phyloP scores from a whole-genome alignment of 768 basidiomycete species.

The Leccinellum rugosiceps region DNA sequence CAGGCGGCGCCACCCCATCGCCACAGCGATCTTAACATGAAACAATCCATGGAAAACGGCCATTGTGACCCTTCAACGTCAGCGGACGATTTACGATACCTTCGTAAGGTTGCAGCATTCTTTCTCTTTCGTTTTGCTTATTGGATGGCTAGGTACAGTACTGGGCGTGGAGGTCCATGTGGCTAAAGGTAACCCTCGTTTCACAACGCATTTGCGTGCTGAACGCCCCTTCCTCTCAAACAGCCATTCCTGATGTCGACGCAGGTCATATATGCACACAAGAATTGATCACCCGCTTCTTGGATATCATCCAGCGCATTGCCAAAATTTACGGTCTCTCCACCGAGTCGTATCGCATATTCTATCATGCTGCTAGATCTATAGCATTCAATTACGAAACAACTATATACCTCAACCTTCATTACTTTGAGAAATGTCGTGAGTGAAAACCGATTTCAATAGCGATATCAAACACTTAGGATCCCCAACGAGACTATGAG shows the following conservation, averaged over 20 bases:
- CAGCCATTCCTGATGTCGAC: slow-evolving; percentile 53
- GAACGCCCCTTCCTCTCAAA: not conserved
- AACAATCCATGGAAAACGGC: slow-evolving; percentile 56
- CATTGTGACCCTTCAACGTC: slow-evolving; percentile 73
- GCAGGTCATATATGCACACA: slow-evolving; percentile 46
- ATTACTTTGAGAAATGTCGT: slow-evolving; percentile 85
- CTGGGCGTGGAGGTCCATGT: slow-evolving; percentile 56
- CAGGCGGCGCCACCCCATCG: slow-evolving; percentile 30
- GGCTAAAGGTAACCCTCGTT: slow-evolving; percentile 43
- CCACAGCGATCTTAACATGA: slow-evolving; percentile 59
- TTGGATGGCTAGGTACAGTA: slow-evolving; percentile 44
- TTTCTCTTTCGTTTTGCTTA: not conserved
- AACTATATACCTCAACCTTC: slow-evolving; percentile 72
- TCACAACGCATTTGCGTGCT: not conserved
- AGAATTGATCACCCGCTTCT: slow-evolving; percentile 58
- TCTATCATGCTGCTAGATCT: too few relatives aligned
- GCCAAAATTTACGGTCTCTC: too few relatives aligned
- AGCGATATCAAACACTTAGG: not conserved
- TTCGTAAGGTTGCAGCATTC: slow-evolving; percentile 40
- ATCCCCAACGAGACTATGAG: not conserved
- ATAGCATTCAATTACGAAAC: too few relatives aligned
- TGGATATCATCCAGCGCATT: too few relatives aligned
- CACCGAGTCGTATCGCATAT: too few relatives aligned
- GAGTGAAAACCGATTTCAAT: slow-evolving; percentile 29
- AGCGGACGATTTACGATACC: slow-evolving; percentile 49